Conservation (phyloP, 73 alveolate species). For the Paraurostyla sp. region DNA sequence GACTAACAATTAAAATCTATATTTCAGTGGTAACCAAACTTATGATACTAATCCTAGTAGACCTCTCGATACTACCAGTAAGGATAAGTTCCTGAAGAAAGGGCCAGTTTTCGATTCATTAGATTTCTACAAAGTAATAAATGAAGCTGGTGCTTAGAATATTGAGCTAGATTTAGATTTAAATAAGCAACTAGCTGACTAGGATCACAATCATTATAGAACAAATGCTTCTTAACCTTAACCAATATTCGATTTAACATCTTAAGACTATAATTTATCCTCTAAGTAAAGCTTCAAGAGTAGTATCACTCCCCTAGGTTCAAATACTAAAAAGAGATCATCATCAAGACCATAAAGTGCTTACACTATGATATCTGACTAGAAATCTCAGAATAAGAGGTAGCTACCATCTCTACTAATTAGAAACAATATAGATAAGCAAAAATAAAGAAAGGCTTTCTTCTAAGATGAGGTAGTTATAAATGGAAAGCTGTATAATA, state of each 20-base stretch:
- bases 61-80: no score
- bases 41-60: background rate
- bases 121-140: background rate
- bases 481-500: background rate
- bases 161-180: background rate
- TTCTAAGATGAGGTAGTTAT: conserved; percentile 31
- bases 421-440: background rate
- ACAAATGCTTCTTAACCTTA: background rate
- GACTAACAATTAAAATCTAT: background rate
- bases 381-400: background rate
- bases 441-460: background rate
- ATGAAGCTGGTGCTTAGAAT: background rate
- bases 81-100: background rate
- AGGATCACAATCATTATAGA: background rate
- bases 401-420: background rate
- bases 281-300: no score
- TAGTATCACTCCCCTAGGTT: background rate
- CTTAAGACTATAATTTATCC: background rate
- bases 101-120: background rate
- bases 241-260: background rate
- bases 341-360: conserved; percentile 23
- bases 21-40: background rate
- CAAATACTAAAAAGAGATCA: background rate
- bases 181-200: background rate
- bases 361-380: background rate